These are phyloP conservation scores for Odonthalia washingtoniensis DNA, from an alignment of 31 red algal species.

Conservation along the genomic window DNA sequence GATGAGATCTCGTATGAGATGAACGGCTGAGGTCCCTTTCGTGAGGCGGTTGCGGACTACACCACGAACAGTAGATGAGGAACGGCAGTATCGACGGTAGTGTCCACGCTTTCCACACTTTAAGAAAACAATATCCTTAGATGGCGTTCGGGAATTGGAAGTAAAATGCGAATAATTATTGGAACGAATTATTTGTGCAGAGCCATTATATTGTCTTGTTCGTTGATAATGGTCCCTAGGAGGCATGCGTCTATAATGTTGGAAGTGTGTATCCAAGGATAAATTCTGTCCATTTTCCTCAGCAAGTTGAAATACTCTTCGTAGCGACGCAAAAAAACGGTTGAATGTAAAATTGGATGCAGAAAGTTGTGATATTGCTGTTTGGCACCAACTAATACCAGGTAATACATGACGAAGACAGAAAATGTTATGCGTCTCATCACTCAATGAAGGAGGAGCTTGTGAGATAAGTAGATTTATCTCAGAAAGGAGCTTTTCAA, in stretches of 20 bases:
- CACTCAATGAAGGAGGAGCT: too few species aligned
- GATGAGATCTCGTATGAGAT: background rate
- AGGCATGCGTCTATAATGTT: too few species aligned
- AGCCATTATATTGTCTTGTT: too few species aligned
- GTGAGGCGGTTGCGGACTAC: background rate
- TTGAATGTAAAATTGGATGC: too few species aligned
- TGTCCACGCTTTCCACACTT: too few species aligned
- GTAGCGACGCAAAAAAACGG: constrained; percentile 22
- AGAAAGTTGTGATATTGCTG: background rate
- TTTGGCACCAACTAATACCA: background rate
- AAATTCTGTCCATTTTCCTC: background rate
- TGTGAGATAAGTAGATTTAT: too few species aligned
- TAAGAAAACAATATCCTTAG: background rate
- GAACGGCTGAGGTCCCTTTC: background rate
- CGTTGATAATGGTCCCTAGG: too few species aligned
- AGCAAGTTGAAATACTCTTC: background rate
- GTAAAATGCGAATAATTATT: background rate
- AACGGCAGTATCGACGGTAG: background rate
- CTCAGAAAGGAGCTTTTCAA: too few species aligned
- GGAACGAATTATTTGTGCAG: background rate
- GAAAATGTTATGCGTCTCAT: background rate
- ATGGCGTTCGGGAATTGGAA: background rate
- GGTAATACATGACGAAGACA: background rate
- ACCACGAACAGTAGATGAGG: background rate
- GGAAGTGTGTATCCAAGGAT: background rate